Evolutionary conservation across 2,329 filamentous ascomycete genomes (phyloP), one percentile per base, ranked within the genome.

Genomic region (Keithomyces neogunnii): DNA sequence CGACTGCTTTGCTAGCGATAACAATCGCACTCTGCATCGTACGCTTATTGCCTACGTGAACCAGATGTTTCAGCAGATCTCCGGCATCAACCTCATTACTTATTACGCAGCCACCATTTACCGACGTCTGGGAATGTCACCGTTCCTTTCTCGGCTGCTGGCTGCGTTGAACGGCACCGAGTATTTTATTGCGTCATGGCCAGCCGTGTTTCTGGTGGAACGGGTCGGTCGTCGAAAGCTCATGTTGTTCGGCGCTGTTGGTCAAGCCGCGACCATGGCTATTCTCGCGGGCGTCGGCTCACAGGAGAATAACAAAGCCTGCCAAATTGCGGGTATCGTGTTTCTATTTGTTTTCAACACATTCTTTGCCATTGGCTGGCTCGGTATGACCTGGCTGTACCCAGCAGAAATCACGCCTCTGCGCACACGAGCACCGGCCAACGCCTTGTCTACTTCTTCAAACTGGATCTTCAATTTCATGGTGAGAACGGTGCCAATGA

Each of bases 161-260:
- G 82, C 63, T 67, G 64, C 64, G 9, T 57, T 70, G 47, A 69
- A 69, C 51, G 65, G 63, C 2, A 69, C 65, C 53, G 74, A 84
- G 58, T 71, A 80, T 49, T 72, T 84, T 63, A 81, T 85, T 63
- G 84, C 77, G 1, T 84, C 84, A 3, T 80, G 83, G 80, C 73
- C 74, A 0, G 71, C 75, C 1, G 73, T 78, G 26, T 82, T 82
- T 63, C 72, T 85, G 30, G 81, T 86, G 38, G 83, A 86, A 64
- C 76, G 78, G 2, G 78, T 84, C 3, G 84, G 84, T 9, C 81
- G 86, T 31, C 77, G 86, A 19, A 78, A 80, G 60, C 76, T 89
- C 54, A 89, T 90, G 84, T 68, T 89, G 19, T 80, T 88, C 55
- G 85, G 85, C 49, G 81, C 80, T 38, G 62, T 75, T 2, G 81